These are phyloP conservation scores for Halophytophthora batemanensis DNA, from an alignment of 352 stramenopile genomes.

Conservation along the genomic window DNA sequence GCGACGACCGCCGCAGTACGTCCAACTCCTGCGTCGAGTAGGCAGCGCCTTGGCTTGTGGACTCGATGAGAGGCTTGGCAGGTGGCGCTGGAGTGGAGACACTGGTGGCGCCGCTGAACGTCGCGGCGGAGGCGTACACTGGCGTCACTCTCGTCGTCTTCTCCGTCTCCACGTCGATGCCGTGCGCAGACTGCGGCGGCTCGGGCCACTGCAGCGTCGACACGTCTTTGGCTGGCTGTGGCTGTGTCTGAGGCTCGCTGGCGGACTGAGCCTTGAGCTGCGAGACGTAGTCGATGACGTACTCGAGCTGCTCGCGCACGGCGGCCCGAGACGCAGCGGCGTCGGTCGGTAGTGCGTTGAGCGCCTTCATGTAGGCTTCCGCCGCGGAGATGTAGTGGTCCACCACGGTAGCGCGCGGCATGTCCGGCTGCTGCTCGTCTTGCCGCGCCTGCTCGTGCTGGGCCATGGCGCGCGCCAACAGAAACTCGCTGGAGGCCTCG, in stretches of 20 bases:
- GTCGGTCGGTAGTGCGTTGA: conserved; percentile 21
- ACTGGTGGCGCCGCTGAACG: background rate
- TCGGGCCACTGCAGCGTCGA: conserved; percentile 24
- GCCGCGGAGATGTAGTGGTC: conserved; percentile 39
- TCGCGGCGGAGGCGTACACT: conserved; percentile 10
- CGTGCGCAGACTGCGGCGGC: conserved; percentile 3
- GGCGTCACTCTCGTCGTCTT: conserved; percentile 20
- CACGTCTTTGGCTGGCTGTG: background rate
- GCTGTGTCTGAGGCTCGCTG: background rate
- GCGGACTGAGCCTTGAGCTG: conserved; percentile 26
- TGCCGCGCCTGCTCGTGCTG: conserved; percentile 1
- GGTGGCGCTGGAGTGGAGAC: background rate
- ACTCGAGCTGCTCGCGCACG: conserved; percentile 51
- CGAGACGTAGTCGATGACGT: conserved; percentile 42
- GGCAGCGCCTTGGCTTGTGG: conserved; percentile 14
- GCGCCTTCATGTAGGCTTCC: conserved; percentile 51
- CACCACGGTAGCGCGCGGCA: conserved; percentile 2
- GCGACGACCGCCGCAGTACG: conserved; percentile 74
- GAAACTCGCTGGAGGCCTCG: conserved; percentile 2
- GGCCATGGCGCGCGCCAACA: conserved; percentile 2
- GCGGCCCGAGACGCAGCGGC: conserved; percentile 22
- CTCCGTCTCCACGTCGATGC: background rate
- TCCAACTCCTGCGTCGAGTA: conserved; percentile 72
- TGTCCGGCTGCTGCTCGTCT: background rate
- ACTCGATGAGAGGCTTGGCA: background rate